Percentiles rank a stretch among this genome's conserved stretches.
phyloP scores from a whole-genome alignment of 129 eudicot genomes.

The Helianthus tuberosus region DNA sequence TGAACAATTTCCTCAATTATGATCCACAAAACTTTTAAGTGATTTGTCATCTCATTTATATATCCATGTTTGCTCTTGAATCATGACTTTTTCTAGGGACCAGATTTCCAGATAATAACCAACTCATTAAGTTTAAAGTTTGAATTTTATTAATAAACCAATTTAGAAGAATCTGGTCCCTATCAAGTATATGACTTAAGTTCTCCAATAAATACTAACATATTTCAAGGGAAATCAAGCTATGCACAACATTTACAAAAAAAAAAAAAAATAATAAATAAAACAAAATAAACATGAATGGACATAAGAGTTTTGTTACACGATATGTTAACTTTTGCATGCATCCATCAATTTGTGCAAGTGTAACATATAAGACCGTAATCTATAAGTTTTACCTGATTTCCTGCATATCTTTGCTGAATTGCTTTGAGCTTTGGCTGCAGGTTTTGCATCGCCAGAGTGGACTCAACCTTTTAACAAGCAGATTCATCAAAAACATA shows the following conservation, averaged over 20 bases:
- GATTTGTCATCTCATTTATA: not conserved
- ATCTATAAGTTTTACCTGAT: slow-evolving; percentile 59
- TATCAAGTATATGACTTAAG: too few relatives aligned
- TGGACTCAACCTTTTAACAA: slow-evolving; percentile 78
- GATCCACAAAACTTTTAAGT: not conserved
- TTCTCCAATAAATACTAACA: too few relatives aligned
- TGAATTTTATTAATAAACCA: too few relatives aligned
- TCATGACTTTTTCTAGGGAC: too few relatives aligned
- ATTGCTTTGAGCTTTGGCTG: slow-evolving; percentile 98
- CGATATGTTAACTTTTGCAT: slow-evolving; percentile 25
- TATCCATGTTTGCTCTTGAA: too few relatives aligned
- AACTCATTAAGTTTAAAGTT: too few relatives aligned
- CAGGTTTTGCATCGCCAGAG: slow-evolving; percentile 96
- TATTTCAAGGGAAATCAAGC: too few relatives aligned
- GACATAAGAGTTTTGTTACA: slow-evolving; percentile 10
- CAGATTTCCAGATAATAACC: too few relatives aligned
- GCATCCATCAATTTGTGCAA: not conserved
- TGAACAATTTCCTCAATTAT: not conserved
- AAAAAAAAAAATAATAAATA: too few relatives aligned
- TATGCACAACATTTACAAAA: too few relatives aligned
- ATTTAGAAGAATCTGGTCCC: too few relatives aligned
- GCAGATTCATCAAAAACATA: slow-evolving; percentile 20
- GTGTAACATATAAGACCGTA: slow-evolving; percentile 7
- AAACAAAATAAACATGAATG: not conserved
- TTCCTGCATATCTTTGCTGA: slow-evolving; percentile 97